A percentile compares a stretch with the other conserved stretches of the same genome.
These are phyloP conservation scores for Harrya chromipes DNA, from an alignment of 768 basidiomycete species.

Conservation along the genomic window DNA sequence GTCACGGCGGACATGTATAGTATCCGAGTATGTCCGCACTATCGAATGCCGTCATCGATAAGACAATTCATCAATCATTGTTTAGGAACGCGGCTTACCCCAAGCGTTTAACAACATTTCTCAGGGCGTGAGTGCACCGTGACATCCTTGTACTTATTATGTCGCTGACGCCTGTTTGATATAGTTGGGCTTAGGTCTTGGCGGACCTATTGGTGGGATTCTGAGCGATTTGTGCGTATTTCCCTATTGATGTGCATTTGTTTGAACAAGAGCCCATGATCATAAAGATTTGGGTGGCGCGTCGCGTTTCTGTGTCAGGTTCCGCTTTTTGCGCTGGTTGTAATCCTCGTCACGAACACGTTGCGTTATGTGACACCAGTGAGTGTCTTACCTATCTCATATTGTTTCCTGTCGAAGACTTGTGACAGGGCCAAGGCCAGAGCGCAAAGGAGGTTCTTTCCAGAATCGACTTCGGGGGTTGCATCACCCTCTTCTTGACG, in stretches of 20 bases:
- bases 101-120: conserved; percentile 44
- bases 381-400: conserved; percentile 15
- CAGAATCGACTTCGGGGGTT: conserved; percentile 80
- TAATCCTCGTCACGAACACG: conserved; percentile 50
- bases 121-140: conserved; percentile 12
- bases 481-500: conserved; percentile 51
- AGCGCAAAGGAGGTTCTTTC: conserved; percentile 62
- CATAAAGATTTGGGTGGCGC: conserved; percentile 66
- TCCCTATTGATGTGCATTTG: neutral
- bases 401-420: neutral
- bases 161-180: neutral
- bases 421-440: conserved; percentile 57
- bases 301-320: conserved; percentile 73
- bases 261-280: neutral
- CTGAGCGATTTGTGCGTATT: conserved; percentile 20
- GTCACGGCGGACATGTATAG: conserved; percentile 21
- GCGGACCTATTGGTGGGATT: conserved; percentile 22
- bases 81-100: conserved; percentile 10
- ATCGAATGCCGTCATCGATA: neutral
- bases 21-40: conserved; percentile 10
- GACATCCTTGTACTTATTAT: neutral
- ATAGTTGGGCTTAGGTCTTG: conserved; percentile 23
- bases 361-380: conserved; percentile 67
- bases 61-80: neutral
- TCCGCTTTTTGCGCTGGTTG: conserved; percentile 52